phyloP scores from a whole-genome alignment of 2,329 filamentous ascomycete species.

The Aspergillus piperis region DNA sequence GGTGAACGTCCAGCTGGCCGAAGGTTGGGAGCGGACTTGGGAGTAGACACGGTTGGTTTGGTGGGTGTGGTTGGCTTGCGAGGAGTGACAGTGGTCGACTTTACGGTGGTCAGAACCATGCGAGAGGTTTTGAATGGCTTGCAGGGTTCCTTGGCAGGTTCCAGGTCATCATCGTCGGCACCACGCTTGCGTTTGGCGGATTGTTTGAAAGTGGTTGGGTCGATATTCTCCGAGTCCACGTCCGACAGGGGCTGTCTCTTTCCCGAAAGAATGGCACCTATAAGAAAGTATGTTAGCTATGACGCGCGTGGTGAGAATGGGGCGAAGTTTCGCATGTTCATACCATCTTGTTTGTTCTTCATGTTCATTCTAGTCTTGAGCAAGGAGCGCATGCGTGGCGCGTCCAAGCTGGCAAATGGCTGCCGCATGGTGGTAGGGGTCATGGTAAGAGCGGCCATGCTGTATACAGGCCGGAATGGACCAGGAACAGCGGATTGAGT shows the following conservation, averaged over 20 bases:
- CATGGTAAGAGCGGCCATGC: conserved; percentile 40
- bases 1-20: conserved; percentile 82
- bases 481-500: background rate
- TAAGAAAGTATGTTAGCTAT: conserved; percentile 9
- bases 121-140: conserved; percentile 57
- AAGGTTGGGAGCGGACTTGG: conserved; percentile 56
- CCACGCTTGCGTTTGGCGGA: conserved; percentile 50
- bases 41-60: conserved; percentile 38
- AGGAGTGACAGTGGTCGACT: conserved; percentile 22
- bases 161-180: conserved; percentile 31
- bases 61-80: conserved; percentile 27
- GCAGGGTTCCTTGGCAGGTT: conserved; percentile 32
- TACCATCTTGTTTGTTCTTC: conserved; percentile 38
- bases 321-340: conserved; percentile 1
- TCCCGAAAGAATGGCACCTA: conserved; percentile 19
- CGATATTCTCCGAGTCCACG: conserved; percentile 60
- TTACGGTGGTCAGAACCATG: conserved; percentile 32
- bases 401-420: conserved; percentile 39
- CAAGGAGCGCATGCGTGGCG: conserved; percentile 33
- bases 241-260: conserved; percentile 25
- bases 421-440: conserved; percentile 34
- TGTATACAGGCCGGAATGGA: conserved; percentile 2
- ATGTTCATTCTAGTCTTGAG: conserved; percentile 36
- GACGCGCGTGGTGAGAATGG: background rate
- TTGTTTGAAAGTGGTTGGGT: conserved; percentile 54